These are phyloP conservation scores for Nicotiana benthamiana DNA, from an alignment of 257 asterid genomes.

Conservation along the genomic window DNA sequence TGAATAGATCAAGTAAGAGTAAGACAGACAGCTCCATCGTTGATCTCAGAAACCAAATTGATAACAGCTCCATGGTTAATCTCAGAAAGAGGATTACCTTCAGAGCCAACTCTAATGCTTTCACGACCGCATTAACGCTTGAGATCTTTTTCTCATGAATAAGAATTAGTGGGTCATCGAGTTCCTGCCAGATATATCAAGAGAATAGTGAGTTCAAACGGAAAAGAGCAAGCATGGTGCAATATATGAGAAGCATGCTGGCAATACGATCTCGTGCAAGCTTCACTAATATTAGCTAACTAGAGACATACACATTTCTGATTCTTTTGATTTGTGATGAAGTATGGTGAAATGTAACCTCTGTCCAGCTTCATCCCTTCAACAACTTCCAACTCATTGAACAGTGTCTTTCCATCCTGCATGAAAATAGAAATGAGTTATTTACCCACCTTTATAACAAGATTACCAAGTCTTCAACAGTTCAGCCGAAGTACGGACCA, in stretches of 20 bases:
- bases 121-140: conserved; percentile 63
- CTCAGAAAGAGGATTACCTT: conserved; percentile 37
- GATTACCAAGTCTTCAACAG: neutral
- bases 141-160: conserved; percentile 91
- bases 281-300: neutral
- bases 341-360: conserved; percentile 92
- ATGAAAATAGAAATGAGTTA: neutral
- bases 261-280: neutral
- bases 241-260: neutral
- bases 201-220: neutral
- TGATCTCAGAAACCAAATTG: neutral
- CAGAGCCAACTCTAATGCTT: conserved; percentile 75
- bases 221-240: neutral
- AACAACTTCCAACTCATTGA: conserved; percentile 87
- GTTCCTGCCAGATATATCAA: conserved; percentile 38
- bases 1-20: conserved; percentile 12
- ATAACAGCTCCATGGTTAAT: neutral
- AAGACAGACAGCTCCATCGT: neutral
- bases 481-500: neutral
- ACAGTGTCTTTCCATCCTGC: conserved; percentile 89
- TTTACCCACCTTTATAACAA: neutral
- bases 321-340: conserved; percentile 79
- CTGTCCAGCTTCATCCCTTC: conserved; percentile 97
- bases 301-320: conserved; percentile 86
- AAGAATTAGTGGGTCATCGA: conserved; percentile 80